Conservation (phyloP, 2,329 filamentous ascomycete genomes). For the Aspergillus sp. region DNA sequence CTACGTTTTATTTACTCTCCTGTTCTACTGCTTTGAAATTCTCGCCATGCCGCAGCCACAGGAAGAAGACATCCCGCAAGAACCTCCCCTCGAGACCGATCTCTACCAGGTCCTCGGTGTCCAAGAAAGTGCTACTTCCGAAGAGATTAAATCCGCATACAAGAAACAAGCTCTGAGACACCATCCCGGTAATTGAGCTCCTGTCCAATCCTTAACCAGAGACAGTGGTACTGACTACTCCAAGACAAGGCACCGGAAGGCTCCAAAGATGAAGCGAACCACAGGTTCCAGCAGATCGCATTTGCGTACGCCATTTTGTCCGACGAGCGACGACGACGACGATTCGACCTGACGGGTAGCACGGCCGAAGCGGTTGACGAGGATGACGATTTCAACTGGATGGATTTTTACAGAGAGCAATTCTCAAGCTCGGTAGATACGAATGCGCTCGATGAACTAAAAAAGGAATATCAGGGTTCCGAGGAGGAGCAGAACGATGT, state of each 20-base stretch:
- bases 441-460: conserved; percentile 71
- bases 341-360: conserved; percentile 86
- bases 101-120: conserved; percentile 79
- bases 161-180: conserved; percentile 82
- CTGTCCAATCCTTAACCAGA: background rate
- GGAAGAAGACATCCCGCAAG: conserved; percentile 2
- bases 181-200: conserved; percentile 64
- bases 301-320: conserved; percentile 93
- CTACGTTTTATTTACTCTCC: background rate
- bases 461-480: conserved; percentile 74
- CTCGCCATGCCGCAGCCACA: background rate
- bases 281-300: conserved; percentile 82
- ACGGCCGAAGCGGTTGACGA: conserved; percentile 72
- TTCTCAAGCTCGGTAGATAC: conserved; percentile 71
- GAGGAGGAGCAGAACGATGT: conserved; percentile 80
- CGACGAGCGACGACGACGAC: conserved; percentile 70
- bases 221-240: conserved; percentile 10
- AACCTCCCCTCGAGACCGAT: conserved; percentile 18
- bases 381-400: conserved; percentile 82
- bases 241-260: conserved; percentile 70
- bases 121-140: conserved; percentile 63
- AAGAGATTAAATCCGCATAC: conserved; percentile 86
- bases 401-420: conserved; percentile 80
- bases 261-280: conserved; percentile 67
- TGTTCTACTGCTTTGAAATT: background rate